Evolutionary conservation across 2,329 filamentous ascomycete species (phyloP), one percentile per base, ranked within the genome.

Genomic region (Penicillium hesseltinei): DNA sequence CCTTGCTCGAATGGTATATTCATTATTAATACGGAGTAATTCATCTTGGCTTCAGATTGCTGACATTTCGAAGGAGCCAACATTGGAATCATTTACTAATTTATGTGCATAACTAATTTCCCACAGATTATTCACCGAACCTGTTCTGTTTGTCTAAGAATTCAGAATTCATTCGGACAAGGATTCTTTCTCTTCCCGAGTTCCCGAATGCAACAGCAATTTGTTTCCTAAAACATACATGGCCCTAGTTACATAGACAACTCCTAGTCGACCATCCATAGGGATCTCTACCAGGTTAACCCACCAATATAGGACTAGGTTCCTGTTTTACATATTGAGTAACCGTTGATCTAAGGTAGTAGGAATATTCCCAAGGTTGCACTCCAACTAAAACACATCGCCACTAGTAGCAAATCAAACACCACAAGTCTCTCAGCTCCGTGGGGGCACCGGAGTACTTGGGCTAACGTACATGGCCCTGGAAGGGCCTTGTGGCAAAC

Each of bases 121-220:
- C n/a, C 1, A 13, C 19, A 15, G 3, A 23, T 33, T 6, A 35
- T 23, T n/a, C 44, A 33, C 11, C 3, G 31, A 25, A 8, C 29
- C 29, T 10, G 25, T 36, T 25, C 29, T 23, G 11, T 19, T 23
- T 25, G 40, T 25, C 19, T n/a, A 9, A 42, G 27, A 31, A 23
- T 33, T 21, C n/a, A 31, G 17, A 23, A 25, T 7, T 21, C 4
- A 35, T 45, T 52, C 13, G 17, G n/a, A 5, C 27, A 45, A 23
- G 43, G 39, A 21, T 39, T 19, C 23, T 51, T 49, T 51, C 23
- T 36, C 31, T 45, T 46, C 40, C 54, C 54, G 48, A 25, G 5
- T 42, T 53, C 19, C 48, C 49, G 54, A 46, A 46, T 53, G 42
- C 54, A 51, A 56, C 53, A 31, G 25, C 33, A 47, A 51, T 44